A percentile compares a stretch with the other conserved stretches of the same genome.
These are phyloP conservation scores for Solanum hybrid DNA, from an alignment of 305 asterid genomes.

Conservation along the genomic window DNA sequence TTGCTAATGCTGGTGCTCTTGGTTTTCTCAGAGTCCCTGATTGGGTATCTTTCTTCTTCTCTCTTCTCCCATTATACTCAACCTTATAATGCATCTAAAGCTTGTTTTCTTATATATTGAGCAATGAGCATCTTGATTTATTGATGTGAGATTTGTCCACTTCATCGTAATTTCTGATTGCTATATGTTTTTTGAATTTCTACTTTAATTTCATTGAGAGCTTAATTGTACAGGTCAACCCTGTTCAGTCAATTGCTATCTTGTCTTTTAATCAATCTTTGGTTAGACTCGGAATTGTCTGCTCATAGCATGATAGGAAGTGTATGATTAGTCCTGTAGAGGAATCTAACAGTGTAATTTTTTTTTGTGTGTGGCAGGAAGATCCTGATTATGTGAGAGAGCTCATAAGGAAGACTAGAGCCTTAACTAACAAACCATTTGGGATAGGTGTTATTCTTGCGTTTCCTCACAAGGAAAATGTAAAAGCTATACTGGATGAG, in stretches of 20 bases:
- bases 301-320: neutral
- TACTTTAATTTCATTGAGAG: neutral
- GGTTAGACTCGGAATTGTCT: neutral
- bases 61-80: too few relatives aligned
- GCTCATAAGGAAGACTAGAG: constrained; percentile 63
- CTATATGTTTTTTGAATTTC: neutral
- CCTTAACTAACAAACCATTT: constrained; percentile 75
- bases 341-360: neutral
- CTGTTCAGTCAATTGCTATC: neutral
- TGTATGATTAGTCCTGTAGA: neutral
- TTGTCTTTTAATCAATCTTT: neutral
- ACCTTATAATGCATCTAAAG: too few relatives aligned
- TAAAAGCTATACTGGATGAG: constrained; percentile 70
- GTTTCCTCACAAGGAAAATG: constrained; percentile 74
- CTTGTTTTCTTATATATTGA: too few relatives aligned
- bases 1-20: constrained; percentile 68
- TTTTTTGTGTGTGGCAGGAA: constrained; percentile 41
- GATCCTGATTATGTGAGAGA: constrained; percentile 57
- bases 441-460: constrained; percentile 81
- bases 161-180: neutral
- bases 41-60: constrained; percentile 32
- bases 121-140: neutral
- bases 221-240: neutral
- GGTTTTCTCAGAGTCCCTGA: constrained; percentile 73
- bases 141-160: neutral